Base-by-base conservation (phyloP, 495 filamentous ascomycete genomes). In the Penicillium nucicola region DNA sequence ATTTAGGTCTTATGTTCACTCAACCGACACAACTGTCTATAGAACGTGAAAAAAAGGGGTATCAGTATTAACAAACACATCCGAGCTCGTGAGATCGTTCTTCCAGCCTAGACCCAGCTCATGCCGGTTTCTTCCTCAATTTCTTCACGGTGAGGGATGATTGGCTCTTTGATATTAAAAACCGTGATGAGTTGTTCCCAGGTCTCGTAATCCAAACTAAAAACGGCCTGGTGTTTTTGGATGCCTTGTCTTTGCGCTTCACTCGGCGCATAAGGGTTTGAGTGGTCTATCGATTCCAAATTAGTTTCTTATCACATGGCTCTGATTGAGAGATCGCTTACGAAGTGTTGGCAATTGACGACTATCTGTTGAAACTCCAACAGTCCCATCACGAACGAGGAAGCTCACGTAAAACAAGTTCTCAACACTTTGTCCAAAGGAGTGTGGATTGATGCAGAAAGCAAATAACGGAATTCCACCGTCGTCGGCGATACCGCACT, bases 351-450 rank as follows among this genome's bases (percentile, higher is more conserved):
- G 90, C 17, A 93, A 64, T 2, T 75, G 75, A 15, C 85, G 63
- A 9, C 80, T 72, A 65, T 92, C 87, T 35, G 77, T 75, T 0
- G 71, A 66, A 17, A 96, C 72, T 28, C 80, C 85, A 10, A 87
- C 78, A 46, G 72, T 79, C 6, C 92, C 92, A 65, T 99, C 95
- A 45, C 85, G 83, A 48, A 97, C 90, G 47, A 99, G 70, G 67
- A 99, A 99, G 64, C 88, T 92, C 50, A 96, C 78, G 61, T 97
- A 97, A 69, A 99, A 99, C 57, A 99, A 69, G 65, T 99, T 99
- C 67, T 99, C 93, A 3, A 97, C 82, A 2, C 89, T 97, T 70
- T 99, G 95, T 0, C 92, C 90, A 60, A 97, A 99, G 1, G 88
- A 95, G 1, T 68, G 65, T 3, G 93, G 92, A 55, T 99, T 95